Base-by-base conservation (phyloP, 768 basidiomycete species). In the Pisolithus albus region DNA sequence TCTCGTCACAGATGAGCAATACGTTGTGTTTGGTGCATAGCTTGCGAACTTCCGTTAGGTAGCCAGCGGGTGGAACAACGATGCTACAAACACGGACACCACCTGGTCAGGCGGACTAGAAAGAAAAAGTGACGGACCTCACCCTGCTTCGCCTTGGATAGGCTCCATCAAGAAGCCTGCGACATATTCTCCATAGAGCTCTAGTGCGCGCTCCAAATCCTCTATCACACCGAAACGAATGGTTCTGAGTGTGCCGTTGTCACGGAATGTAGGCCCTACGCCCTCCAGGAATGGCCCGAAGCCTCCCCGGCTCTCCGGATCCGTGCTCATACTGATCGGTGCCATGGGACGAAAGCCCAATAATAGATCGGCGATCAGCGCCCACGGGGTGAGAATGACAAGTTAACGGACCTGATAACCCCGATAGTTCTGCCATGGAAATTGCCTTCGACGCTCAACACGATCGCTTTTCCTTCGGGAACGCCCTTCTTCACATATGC, bases 131-230 rank as follows among this genome's bases (percentile, higher is more conserved):
- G 36, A 38, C 8, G 45, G 34, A 56, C 73, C 88, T 42, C 65
- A 92, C 90, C 92, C 94, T 16, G 95, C 95, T 71, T 97, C 95
- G n/a, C 95, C 95, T 66, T 99, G 96, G 55, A 99, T 98, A 5
- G 96, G 96, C 70, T 99, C 96, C 3, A 99, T 80, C 51, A 99
- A 76, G 75, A 99, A 93, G 1, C 90, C 95, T 6, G 94, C 96
- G 23, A 90, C 83, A 52, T 88, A 77, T 55, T 85, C 69, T 8
- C 95, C 93, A 64, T 93, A 76, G 36, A 84, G 64, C 54, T 89
- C 83, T 28, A 99, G 68, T 5, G 91, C 95, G 10, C 76, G 75
- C 64, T 84, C 80, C n/a, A 98, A 68, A 61, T 96, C 95, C 19
- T 81, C 82, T 21, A 87, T 75, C 53, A 86, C 76, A 28, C 92